Base-by-base conservation (phyloP, 2,329 filamentous ascomycete species). In the Cercospora janseana region DNA sequence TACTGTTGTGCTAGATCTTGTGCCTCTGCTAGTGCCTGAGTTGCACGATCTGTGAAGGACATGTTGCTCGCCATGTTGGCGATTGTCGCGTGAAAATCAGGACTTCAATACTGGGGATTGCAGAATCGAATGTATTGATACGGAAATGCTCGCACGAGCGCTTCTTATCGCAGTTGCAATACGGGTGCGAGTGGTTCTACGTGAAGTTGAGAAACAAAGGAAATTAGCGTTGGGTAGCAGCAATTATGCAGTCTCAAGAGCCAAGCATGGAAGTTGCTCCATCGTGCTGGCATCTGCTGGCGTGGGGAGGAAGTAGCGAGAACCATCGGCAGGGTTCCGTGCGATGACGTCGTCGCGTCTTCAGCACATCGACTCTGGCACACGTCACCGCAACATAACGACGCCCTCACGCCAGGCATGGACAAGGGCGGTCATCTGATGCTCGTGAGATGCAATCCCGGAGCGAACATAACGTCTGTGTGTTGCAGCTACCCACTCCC, bases 1-100 rank as follows among this genome's bases (percentile, higher is more conserved):
- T 97, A 95, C 74, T 93, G 86, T 70, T 90, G 84, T 60, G 92
- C 90, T 63, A 97, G 79, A 53, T 81, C 78, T 78, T 93, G 91
- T 70, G 91, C 88, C 70, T 96, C 89, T 64, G 87, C 82, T 67
- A 98, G 79, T 64, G 92, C 87, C 75, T 92, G 88, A 68, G 91
- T 87, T 60, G 88, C 93, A 73, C 87, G 79, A 73, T 97, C 92
- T 60, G 93, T 98, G 69, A 96, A 96, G 69, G 94, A 86, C 84
- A 91, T 88, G 64, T 84, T 81, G 45, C 83, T 80, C 71, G 79
- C 81, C 86, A 90, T 88, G 60, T 60, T 81, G 52, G 60, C 49
- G 44, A 49, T 56, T 12, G n/a, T 41, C 24, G 34, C n/a, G 32
- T 20, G 40, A 38, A 43, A 27, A 24, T 13, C 37, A 46, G 42